phyloP scores from a whole-genome alignment of 371 early-diverging fungal genomes.

The Circinella minor region DNA sequence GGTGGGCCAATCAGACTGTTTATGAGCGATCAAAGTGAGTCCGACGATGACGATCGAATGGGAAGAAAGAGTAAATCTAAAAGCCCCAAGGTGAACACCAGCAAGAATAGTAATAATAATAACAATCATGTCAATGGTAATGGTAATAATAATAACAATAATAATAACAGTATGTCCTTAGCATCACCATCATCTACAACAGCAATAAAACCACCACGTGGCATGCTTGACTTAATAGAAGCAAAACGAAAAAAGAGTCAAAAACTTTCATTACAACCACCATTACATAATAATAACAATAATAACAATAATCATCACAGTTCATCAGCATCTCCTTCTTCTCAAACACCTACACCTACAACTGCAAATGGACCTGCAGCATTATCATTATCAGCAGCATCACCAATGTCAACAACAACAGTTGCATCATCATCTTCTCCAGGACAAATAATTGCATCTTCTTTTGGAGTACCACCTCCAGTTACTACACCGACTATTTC shows the following conservation, averaged over 20 bases:
- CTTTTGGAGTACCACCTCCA: not conserved
- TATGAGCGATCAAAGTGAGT: conserved; percentile 25
- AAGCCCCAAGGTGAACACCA: not conserved
- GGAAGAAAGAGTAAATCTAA: conserved; percentile 7
- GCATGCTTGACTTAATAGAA: conserved; percentile 11
- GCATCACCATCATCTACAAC: not conserved
- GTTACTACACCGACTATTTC: not conserved
- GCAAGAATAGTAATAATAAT: not conserved
- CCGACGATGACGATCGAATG: conserved; percentile 15
- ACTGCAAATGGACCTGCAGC: not conserved
- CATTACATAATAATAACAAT: not conserved
- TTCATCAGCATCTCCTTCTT: not conserved
- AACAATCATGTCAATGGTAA: not conserved
- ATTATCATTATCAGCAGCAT: not conserved
- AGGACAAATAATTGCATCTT: not conserved
- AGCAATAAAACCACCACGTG: conserved; percentile 2
- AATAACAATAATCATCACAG: not conserved
- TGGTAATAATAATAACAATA: not conserved
- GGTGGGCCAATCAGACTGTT: conserved; percentile 19
- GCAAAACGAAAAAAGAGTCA: conserved; percentile 19
- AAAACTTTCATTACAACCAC: conserved; percentile 4
- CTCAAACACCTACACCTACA: not conserved
- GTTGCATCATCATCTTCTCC: not conserved
- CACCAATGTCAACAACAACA: not conserved
- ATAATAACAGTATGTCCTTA: not conserved